phyloP scores from a whole-genome alignment of 1,139 yeast genomes.

The Hyphopichia fennica region DNA sequence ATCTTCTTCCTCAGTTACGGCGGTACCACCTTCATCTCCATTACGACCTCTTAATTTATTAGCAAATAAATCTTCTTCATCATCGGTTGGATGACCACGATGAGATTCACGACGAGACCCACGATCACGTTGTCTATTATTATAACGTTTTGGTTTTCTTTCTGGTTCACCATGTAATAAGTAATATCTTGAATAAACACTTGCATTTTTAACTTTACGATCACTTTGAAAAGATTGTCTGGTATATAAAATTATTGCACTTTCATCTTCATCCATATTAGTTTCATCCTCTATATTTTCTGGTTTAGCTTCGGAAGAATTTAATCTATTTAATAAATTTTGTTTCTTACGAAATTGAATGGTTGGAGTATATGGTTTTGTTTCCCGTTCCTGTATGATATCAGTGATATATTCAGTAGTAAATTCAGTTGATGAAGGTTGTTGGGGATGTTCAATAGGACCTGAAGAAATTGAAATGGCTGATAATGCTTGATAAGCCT shows the following conservation, averaged over 20 bases:
- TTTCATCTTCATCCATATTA: slow-evolving; percentile 44
- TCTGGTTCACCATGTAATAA: slow-evolving; percentile 76
- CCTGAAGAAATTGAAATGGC: slow-evolving; percentile 24
- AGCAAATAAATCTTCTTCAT: slow-evolving; percentile 37
- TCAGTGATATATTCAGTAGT: slow-evolving; percentile 20
- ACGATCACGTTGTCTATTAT: slow-evolving; percentile 4
- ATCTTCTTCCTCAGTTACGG: slow-evolving; percentile 31
- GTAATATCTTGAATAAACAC: slow-evolving; percentile 64
- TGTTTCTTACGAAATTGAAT: slow-evolving; percentile 37
- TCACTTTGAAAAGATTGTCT: slow-evolving; percentile 59
- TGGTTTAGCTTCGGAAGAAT: slow-evolving; percentile 3
- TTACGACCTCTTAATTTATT: slow-evolving; percentile 13
- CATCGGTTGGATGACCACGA: slow-evolving; percentile 8
- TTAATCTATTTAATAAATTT: slow-evolving; percentile 28
- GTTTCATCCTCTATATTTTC: slow-evolving; percentile 6
- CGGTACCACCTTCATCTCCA: neutral
- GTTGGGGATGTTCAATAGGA: slow-evolving; percentile 11
- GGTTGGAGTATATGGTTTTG: slow-evolving; percentile 39
- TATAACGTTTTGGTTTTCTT: slow-evolving; percentile 29
- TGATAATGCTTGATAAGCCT: slow-evolving; percentile 40
- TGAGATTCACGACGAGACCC: slow-evolving; percentile 5
- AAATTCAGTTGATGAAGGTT: slow-evolving; percentile 6
- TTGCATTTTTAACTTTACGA: slow-evolving; percentile 58
- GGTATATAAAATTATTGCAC: slow-evolving; percentile 39
- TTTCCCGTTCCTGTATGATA: slow-evolving; percentile 33